These are phyloP conservation scores for Gilbertella persicaria DNA, from an alignment of 371 early-diverging fungal species.

Conservation along the genomic window DNA sequence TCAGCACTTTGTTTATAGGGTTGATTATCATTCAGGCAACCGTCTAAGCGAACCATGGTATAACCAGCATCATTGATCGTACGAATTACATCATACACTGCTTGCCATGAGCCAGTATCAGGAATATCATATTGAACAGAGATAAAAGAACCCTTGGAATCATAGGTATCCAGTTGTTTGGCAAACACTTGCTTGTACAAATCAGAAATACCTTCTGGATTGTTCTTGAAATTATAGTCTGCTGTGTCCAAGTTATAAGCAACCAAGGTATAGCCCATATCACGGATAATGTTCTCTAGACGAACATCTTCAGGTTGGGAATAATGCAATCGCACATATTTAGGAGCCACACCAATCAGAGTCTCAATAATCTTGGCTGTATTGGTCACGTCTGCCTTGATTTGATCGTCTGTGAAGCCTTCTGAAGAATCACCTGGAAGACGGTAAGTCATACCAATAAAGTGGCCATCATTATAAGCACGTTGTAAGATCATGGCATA, in stretches of 20 bases:
- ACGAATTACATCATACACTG: conserved; percentile 48
- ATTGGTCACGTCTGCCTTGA: conserved; percentile 51
- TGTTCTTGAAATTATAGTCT: conserved; percentile 48
- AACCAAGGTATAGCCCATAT: conserved; percentile 50
- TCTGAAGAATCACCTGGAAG: conserved; percentile 51
- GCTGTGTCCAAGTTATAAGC: conserved; percentile 55
- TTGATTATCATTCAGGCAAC: conserved; percentile 53
- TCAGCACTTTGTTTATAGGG: conserved; percentile 51
- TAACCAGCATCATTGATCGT: conserved; percentile 51
- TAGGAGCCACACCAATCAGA: conserved; percentile 53
- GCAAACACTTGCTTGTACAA: conserved; percentile 44
- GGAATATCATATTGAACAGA: conserved; percentile 60
- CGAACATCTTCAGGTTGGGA: conserved; percentile 48
- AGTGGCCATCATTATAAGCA: conserved; percentile 56
- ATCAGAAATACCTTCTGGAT: conserved; percentile 43
- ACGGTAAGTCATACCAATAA: conserved; percentile 64
- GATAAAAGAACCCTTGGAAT: conserved; percentile 55
- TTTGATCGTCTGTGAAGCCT: conserved; percentile 47
- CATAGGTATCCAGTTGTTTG: conserved; percentile 55
- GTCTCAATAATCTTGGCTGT: conserved; percentile 48
- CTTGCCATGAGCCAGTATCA: conserved; percentile 52
- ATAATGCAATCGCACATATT: conserved; percentile 55
- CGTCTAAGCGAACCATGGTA: conserved; percentile 59
- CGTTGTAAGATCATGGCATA: conserved; percentile 58
- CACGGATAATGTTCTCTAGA: conserved; percentile 42